Base-by-base conservation (phyloP, 2,329 filamentous ascomycete genomes). In the Colletotrichum plurivorum region DNA sequence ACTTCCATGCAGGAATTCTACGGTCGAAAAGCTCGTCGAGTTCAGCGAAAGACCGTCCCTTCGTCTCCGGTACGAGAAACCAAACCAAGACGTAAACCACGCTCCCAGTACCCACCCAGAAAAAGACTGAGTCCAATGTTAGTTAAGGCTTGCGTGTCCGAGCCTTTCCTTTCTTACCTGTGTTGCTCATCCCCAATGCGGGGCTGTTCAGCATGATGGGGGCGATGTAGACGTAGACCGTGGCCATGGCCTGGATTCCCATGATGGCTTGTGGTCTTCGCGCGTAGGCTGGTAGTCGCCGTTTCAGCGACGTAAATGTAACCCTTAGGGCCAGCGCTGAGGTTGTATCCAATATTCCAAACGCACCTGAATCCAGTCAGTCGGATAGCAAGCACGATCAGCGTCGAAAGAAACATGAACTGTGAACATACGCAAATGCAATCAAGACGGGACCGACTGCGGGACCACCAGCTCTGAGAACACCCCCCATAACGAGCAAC, bases 21-120 rank as follows among this genome's bases (percentile, higher is more conserved):
- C 63, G 59, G 43, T 73, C 69, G 43, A 73, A 74, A 12, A 75
- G 66, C 54, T 74, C 73, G 54, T 73, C 72, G 5, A 75, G 36
- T 46, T 73, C 73, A 25, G 66, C 27, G 27, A 73, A 75, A 15
- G 73, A 67, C 3, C 73, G 64, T 18, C 73, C 72, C 36, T 73
- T 73, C 10, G 68, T 72, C 52, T 74, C 69, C 3, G 63, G 72
- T 3, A 71, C 60, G 5, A 71, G 27, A 7, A 72, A 67, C 18
- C 36, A 31, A 16, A 63, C 49, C 15, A 63, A 25, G 1, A 22
- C 18, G 16, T 55, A 71, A 6, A 74, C 31, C 22, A 70, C 36
- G 1, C 72, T 73, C 18, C 51, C 49, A 15, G 63, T 61, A 5
- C 71, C 69, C 4, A 64, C 58, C 49, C 49, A 55, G n/a, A 71